Percentiles rank a stretch among this genome's conserved stretches.
Conservation (phyloP, 805 yeast genomes). For the Blastobotrys attinorum region DNA sequence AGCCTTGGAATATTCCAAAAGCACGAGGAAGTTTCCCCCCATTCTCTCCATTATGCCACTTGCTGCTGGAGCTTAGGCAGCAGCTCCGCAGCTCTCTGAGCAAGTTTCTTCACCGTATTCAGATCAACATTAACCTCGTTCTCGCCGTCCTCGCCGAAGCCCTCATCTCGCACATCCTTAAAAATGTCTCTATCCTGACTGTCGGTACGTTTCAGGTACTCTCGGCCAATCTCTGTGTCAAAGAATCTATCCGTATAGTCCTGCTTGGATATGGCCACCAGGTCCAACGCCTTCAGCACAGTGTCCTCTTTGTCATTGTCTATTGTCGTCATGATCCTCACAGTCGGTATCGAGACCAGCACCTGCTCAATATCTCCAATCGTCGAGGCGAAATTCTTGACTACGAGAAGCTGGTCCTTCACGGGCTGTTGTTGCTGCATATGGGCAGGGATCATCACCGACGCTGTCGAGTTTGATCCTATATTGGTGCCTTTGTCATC, state of each 20-base stretch:
- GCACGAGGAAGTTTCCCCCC: too few relatives aligned
- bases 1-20: too few relatives aligned
- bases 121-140: conserved; percentile 3
- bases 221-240: conserved; percentile 16
- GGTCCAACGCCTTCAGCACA: conserved; percentile 23
- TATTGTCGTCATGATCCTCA: too few relatives aligned
- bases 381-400: conserved; percentile 4
- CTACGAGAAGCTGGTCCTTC: conserved; percentile 14
- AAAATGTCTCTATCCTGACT: neutral
- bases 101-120: neutral
- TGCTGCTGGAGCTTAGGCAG: neutral
- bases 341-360: conserved; percentile 13
- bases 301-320: conserved; percentile 5
- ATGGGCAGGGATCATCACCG: conserved; percentile 7
- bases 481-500: too few relatives aligned
- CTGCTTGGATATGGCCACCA: conserved; percentile 24
- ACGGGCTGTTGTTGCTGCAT: conserved; percentile 11
- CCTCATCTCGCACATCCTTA: conserved; percentile 2
- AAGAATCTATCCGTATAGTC: conserved; percentile 19
- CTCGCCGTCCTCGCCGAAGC: conserved; percentile 8
- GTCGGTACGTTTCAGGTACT: conserved; percentile 2
- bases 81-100: neutral
- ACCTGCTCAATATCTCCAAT: conserved; percentile 14
- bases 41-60: too few relatives aligned
- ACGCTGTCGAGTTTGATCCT: too few relatives aligned